Conservation (phyloP, 225 moss, liverwort and hornwort species). For the Thuidium tamariscinum region DNA sequence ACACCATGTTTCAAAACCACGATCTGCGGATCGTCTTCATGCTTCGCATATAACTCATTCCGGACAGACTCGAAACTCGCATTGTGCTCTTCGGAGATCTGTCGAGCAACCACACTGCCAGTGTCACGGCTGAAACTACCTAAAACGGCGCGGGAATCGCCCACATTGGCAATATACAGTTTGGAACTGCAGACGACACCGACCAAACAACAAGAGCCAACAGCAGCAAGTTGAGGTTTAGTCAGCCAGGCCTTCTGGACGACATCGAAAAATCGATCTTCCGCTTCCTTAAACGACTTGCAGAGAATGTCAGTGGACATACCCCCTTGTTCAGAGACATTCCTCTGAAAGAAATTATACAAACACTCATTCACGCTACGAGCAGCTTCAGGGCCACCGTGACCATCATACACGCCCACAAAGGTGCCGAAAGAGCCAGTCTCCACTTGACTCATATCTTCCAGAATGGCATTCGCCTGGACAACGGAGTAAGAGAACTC, state of each 20-base stretch:
- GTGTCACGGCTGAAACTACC: conserved; percentile 30
- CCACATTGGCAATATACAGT: conserved; percentile 76
- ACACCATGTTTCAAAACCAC: conserved; percentile 95
- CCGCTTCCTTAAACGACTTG: conserved; percentile 69
- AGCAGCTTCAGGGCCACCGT: conserved; percentile 94
- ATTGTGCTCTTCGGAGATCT: conserved; percentile 89
- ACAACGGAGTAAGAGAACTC: conserved; percentile 88
- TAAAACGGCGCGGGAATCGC: conserved; percentile 91
- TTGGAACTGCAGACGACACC: conserved; percentile 70
- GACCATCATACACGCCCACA: conserved; percentile 92
- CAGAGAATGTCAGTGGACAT: conserved; percentile 66
- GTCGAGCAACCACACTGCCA: conserved; percentile 19
- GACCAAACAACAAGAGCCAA: conserved; percentile 82
- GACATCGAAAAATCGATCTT: conserved; percentile 52
- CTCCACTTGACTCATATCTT: conserved; percentile 91
- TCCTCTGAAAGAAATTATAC: conserved; percentile 1
- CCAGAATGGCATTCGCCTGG: conserved; percentile 86
- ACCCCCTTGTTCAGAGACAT: conserved; percentile 48
- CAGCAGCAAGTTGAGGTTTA: conserved; percentile 89
- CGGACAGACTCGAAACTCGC: conserved; percentile 85
- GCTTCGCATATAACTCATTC: conserved; percentile 64
- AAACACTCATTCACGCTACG: conserved; percentile 65
- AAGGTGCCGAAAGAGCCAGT: conserved; percentile 79
- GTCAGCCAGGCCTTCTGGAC: conserved; percentile 66
- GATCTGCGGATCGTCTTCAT: conserved; percentile 87